phyloP scores from a whole-genome alignment of 192 early-diverging fungal genomes.

The Haplosporangium gracile region DNA sequence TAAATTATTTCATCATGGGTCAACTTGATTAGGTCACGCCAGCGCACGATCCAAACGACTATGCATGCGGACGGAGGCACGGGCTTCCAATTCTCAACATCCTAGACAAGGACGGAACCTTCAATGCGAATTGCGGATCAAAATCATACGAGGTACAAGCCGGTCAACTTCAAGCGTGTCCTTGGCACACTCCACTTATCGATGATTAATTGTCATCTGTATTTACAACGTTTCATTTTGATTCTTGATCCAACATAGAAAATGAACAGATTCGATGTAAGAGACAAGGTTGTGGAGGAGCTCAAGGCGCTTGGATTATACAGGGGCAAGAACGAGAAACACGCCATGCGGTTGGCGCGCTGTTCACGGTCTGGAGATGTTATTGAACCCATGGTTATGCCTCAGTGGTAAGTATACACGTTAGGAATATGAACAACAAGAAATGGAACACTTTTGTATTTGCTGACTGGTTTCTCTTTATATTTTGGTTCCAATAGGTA shows the following conservation, averaged over 20 bases:
- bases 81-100: conserved; percentile 86
- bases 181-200: too few species aligned
- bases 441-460: not conserved
- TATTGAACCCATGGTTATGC: conserved; percentile 95
- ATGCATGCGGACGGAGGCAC: conserved; percentile 87
- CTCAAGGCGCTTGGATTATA: conserved; percentile 79
- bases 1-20: not conserved
- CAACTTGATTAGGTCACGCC: conserved; percentile 83
- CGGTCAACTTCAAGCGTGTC: conserved; percentile 17
- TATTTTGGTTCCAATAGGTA: conserved; percentile 61
- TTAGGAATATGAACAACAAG: not conserved
- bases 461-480: not conserved
- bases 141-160: conserved; percentile 60
- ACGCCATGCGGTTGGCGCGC: conserved; percentile 78
- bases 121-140: conserved; percentile 82
- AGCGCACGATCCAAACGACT: conserved; percentile 95
- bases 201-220: not conserved
- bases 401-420: conserved; percentile 82
- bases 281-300: conserved; percentile 74
- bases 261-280: conserved; percentile 86
- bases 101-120: conserved; percentile 85
- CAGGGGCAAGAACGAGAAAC: conserved; percentile 80
- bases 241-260: conserved; percentile 60
- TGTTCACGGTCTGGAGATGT: conserved; percentile 92
- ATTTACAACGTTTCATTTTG: not conserved